These are phyloP conservation scores for Boletus rubescentipes DNA, from an alignment of 768 basidiomycete genomes.

Conservation along the genomic window DNA sequence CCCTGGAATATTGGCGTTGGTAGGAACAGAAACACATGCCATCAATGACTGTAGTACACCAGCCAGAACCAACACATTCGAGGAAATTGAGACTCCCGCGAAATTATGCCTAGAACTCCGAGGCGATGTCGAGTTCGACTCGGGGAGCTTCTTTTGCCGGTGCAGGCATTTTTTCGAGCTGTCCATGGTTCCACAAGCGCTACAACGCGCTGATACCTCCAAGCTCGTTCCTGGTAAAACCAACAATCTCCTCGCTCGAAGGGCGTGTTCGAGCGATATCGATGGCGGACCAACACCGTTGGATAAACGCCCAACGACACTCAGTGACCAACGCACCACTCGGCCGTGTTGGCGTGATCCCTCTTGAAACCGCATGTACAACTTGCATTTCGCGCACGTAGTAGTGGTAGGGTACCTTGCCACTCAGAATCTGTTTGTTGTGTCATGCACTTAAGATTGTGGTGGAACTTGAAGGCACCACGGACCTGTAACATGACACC, in stretches of 20 bases:
- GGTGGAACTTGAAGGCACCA: background rate
- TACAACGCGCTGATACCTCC: background rate
- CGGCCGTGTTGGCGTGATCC: background rate
- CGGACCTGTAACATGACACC: slow-evolving; percentile 2
- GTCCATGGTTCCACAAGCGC: too few relatives aligned
- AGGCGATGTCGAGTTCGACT: too few relatives aligned
- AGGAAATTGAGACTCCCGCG: too few relatives aligned
- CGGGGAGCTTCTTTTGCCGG: too few relatives aligned
- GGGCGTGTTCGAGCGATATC: slow-evolving; percentile 27
- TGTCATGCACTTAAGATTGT: background rate
- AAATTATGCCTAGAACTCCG: too few relatives aligned
- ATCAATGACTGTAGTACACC: too few relatives aligned
- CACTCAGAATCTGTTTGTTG: background rate
- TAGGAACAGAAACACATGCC: too few relatives aligned
- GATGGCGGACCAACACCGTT: slow-evolving; percentile 25
- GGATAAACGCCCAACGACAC: slow-evolving; percentile 7
- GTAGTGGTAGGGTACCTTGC: slow-evolving; percentile 15
- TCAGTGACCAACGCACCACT: background rate
- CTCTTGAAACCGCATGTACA: slow-evolving; percentile 1
- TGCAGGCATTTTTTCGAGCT: too few relatives aligned
- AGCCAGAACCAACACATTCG: too few relatives aligned
- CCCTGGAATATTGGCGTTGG: too few relatives aligned
- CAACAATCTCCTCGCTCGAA: slow-evolving; percentile 28
- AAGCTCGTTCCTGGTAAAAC: background rate
- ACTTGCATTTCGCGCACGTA: slow-evolving; percentile 10